Percentiles rank a stretch among this genome's conserved stretches.
phyloP scores from a whole-genome alignment of 257 asterid species.

The Solanum infundibuliforme region DNA sequence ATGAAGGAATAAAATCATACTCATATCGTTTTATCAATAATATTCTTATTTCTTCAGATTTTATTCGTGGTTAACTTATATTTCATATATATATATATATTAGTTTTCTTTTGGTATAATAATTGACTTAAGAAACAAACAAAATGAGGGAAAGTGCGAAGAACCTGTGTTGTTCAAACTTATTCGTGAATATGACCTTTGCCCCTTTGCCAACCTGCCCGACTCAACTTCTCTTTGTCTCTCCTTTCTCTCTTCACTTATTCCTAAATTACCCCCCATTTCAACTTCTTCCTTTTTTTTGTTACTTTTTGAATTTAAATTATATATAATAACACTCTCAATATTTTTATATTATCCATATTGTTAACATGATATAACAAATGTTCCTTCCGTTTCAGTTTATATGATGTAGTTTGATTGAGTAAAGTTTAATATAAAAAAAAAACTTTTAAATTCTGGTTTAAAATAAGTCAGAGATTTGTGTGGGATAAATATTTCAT shows the following conservation, averaged over 20 bases:
- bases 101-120: background rate
- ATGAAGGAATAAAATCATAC: no score
- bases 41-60: no score
- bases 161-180: constrained; percentile 59
- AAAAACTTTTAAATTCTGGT: no score
- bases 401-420: background rate
- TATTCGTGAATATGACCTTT: constrained; percentile 33
- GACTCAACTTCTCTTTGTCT: background rate
- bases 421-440: background rate
- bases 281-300: background rate
- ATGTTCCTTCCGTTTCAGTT: no score
- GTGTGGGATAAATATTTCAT: background rate
- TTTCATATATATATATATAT: background rate
- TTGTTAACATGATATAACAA: background rate
- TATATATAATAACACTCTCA: background rate
- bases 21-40: no score
- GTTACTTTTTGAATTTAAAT: background rate
- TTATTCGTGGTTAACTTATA: background rate
- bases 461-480: background rate
- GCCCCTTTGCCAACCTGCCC: background rate
- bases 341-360: background rate
- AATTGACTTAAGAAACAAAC: constrained; percentile 36
- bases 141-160: constrained; percentile 58
- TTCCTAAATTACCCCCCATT: constrained; percentile 18
- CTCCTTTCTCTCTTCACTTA: background rate